These are phyloP conservation scores for Zalaria obscura DNA, from an alignment of 2,329 filamentous ascomycete species.

Conservation along the genomic window DNA sequence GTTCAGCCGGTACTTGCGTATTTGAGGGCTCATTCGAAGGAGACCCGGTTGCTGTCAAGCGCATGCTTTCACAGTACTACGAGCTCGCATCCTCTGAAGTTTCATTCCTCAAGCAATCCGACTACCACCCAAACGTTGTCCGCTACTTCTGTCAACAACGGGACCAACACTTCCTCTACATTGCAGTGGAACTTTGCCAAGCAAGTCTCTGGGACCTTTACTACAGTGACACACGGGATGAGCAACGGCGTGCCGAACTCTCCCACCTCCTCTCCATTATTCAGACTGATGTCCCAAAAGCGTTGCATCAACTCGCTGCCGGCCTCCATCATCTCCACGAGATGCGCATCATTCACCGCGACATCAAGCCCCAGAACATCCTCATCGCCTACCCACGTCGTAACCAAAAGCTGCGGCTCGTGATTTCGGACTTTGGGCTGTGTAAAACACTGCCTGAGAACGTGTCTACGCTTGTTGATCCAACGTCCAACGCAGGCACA, in stretches of 20 bases:
- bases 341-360: conserved; percentile 87
- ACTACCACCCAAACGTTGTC: conserved; percentile 92
- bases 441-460: conserved; percentile 95
- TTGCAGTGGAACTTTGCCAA: conserved; percentile 85
- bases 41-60: conserved; percentile 67
- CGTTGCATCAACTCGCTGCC: conserved; percentile 78
- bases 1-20: conserved; percentile 93
- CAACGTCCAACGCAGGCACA: conserved; percentile 86
- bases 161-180: conserved; percentile 84
- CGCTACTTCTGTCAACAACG: conserved; percentile 90
- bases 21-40: conserved; percentile 85
- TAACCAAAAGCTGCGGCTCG: conserved; percentile 31
- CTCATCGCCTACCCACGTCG: conserved; percentile 60
- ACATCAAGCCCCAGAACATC: conserved; percentile 96
- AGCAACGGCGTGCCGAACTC: conserved; percentile 20
- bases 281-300: conserved; percentile 60
- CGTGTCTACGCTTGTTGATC: conserved; percentile 87
- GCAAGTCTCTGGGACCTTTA: conserved; percentile 88
- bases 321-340: conserved; percentile 82
- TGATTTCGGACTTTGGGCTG: conserved; percentile 94
- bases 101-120: conserved; percentile 75
- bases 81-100: conserved; percentile 94
- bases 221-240: conserved; percentile 44
- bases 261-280: conserved; percentile 55
- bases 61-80: conserved; percentile 92